These are phyloP conservation scores for Blastobotrys robertii DNA, from an alignment of 805 yeast species.

Conservation along the genomic window DNA sequence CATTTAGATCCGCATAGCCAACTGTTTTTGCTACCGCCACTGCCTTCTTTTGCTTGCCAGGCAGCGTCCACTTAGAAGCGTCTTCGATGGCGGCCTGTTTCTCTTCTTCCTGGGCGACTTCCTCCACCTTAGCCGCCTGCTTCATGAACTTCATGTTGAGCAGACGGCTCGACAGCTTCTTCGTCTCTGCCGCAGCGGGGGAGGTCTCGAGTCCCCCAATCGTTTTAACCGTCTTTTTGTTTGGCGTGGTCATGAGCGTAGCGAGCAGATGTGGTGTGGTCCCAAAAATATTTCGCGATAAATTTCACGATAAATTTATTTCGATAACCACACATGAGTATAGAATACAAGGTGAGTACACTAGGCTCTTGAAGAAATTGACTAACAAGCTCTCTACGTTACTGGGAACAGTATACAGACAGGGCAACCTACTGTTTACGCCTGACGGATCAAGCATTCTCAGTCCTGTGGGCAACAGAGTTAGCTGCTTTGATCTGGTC, in stretches of 20 bases:
- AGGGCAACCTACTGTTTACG: conserved; percentile 82
- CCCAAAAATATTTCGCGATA: background rate
- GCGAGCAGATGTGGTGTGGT: background rate
- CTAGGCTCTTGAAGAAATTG: background rate
- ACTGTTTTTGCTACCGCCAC: background rate
- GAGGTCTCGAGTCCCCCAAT: no score
- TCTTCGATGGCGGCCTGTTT: conserved; percentile 16
- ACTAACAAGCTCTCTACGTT: conserved; percentile 61
- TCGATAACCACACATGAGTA: conserved; percentile 48
- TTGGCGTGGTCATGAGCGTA: background rate
- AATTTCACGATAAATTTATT: background rate
- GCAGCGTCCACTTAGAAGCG: conserved; percentile 18
- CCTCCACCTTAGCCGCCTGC: conserved; percentile 24
- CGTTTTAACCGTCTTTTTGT: background rate
- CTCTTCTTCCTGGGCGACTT: conserved; percentile 22
- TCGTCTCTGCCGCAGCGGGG: conserved; percentile 16
- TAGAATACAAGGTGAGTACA: conserved; percentile 49
- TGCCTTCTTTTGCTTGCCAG: background rate
- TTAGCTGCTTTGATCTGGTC: conserved; percentile 76
- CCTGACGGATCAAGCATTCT: conserved; percentile 76
- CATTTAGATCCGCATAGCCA: conserved; percentile 10
- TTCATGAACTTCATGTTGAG: conserved; percentile 61
- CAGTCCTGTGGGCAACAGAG: conserved; percentile 92
- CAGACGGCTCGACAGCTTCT: conserved; percentile 53
- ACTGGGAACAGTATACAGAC: conserved; percentile 87